A percentile compares a stretch with the other conserved stretches of the same genome.
Evolutionary conservation across 2,329 filamentous ascomycete species (phyloP).

Genomic region (Fusarium musae): DNA sequence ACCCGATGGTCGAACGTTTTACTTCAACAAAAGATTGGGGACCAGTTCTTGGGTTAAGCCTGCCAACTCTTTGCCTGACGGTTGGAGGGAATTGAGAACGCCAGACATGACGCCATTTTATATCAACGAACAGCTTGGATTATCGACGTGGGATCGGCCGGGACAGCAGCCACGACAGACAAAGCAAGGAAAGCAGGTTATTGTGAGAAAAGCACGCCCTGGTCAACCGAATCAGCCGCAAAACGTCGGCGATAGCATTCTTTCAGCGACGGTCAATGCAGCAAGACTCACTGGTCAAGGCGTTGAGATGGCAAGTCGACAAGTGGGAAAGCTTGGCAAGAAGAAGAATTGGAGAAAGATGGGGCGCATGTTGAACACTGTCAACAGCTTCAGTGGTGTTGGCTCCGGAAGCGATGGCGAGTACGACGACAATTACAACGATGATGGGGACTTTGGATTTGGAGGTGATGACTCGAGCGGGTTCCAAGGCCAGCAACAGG

Average conservation of each 20-base stretch:
- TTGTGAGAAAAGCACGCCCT: slow-evolving; percentile 6
- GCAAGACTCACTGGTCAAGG: slow-evolving; percentile 35
- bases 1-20: slow-evolving; percentile 38
- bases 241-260: slow-evolving; percentile 16
- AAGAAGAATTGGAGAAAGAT: slow-evolving; percentile 43
- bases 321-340: slow-evolving; percentile 44
- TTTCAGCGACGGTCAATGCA: slow-evolving; percentile 36
- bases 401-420: slow-evolving; percentile 18
- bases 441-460: background rate
- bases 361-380: slow-evolving; percentile 24
- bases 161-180: slow-evolving; percentile 39
- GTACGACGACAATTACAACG: slow-evolving; percentile 5
- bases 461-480: background rate
- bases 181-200: background rate
- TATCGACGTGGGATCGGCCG: slow-evolving; percentile 45
- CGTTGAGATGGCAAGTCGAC: slow-evolving; percentile 31
- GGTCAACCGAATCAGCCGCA: slow-evolving; percentile 8
- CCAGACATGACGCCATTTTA: slow-evolving; percentile 44
- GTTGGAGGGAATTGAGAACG: slow-evolving; percentile 44
- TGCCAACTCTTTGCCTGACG: slow-evolving; percentile 32
- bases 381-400: background rate
- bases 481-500: slow-evolving; percentile 23
- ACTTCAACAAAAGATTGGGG: slow-evolving; percentile 38
- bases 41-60: slow-evolving; percentile 42
- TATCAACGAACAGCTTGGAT: slow-evolving; percentile 40